These are phyloP conservation scores for Ophiostoma himal-ulmi DNA, from an alignment of 2,329 filamentous ascomycete genomes.

Conservation along the genomic window DNA sequence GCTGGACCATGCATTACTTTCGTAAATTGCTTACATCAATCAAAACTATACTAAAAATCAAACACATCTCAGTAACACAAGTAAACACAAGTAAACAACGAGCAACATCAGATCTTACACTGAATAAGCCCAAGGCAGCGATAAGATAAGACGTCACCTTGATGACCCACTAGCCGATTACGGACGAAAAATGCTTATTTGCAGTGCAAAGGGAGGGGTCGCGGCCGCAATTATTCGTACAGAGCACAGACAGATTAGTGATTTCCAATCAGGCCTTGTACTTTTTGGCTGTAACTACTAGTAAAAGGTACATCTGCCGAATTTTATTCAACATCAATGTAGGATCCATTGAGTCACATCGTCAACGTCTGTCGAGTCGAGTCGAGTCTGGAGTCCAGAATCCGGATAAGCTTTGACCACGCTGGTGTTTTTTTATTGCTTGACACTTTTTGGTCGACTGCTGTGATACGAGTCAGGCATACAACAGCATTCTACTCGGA, in stretches of 20 bases:
- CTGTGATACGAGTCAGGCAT: neutral
- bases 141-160: neutral
- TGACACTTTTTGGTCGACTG: neutral
- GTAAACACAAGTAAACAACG: too few relatives aligned
- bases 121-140: neutral
- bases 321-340: neutral
- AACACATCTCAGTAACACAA: neutral
- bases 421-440: neutral
- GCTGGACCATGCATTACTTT: neutral
- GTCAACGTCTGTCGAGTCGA: neutral
- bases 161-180: conserved; percentile 5
- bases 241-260: neutral
- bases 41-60: neutral
- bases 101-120: neutral
- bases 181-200: conserved; percentile 6
- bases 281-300: neutral
- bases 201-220: neutral
- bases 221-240: neutral
- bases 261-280: neutral
- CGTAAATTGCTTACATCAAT: neutral
- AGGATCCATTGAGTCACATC: neutral
- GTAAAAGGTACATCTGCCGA: neutral
- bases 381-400: neutral
- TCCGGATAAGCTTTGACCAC: neutral
- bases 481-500: neutral